Evolutionary conservation across 148 eudicot genomes (phyloP).

Genomic region (Chenopodium album): DNA sequence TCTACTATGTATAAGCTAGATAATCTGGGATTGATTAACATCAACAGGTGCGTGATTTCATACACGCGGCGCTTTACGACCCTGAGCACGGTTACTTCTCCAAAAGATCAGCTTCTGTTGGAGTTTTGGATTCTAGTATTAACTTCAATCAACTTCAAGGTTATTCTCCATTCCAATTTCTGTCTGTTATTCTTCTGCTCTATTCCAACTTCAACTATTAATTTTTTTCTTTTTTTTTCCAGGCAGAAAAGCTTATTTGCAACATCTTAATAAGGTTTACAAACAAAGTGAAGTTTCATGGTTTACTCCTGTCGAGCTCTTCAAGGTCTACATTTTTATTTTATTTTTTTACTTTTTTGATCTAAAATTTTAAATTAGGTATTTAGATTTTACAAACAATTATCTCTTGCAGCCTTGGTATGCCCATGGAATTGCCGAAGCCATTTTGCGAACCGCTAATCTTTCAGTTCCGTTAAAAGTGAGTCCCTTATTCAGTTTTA

Average conservation of each 20-base stretch:
- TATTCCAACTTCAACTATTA: no score
- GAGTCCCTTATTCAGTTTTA: conserved; percentile 27
- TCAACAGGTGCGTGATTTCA: conserved; percentile 79
- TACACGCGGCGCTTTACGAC: conserved; percentile 80
- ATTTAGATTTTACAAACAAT: background rate
- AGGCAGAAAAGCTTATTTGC: conserved; percentile 89
- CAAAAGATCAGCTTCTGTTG: conserved; percentile 75
- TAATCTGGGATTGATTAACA: background rate
- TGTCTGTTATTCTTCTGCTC: no score
- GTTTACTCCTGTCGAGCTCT: conserved; percentile 98
- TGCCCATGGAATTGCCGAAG: conserved; percentile 96
- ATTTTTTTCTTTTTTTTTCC: conserved; percentile 9
- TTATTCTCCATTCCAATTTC: conserved; percentile 10
- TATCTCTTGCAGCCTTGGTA: conserved; percentile 85
- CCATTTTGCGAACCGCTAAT: conserved; percentile 88
- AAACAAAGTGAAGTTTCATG: conserved; percentile 86
- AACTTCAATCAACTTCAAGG: conserved; percentile 85
- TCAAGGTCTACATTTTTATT: conserved; percentile 55
- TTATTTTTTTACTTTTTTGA: no score
- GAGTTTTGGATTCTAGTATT: conserved; percentile 71
- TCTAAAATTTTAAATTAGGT: no score
- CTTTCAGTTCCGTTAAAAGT: conserved; percentile 88
- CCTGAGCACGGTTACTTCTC: conserved; percentile 80
- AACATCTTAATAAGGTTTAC: conserved; percentile 68
- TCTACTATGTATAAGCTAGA: no score